Evolutionary conservation across 768 basidiomycete species (phyloP), one percentile per base, ranked within the genome.

Genomic region (Panaeolus cyanescens): DNA sequence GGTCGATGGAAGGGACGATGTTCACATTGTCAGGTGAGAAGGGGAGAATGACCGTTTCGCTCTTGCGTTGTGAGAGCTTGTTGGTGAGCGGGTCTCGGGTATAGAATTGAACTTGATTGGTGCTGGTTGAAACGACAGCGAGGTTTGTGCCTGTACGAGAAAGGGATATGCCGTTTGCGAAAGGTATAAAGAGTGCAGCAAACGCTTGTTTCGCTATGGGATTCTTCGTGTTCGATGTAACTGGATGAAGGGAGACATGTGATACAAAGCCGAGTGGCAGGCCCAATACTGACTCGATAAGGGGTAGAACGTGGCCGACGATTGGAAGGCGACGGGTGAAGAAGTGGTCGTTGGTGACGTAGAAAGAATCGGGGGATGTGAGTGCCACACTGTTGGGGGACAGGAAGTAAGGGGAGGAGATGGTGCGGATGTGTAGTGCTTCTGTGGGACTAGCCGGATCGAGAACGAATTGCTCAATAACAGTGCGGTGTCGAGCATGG

Each of bases 261-360:
- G 81, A 77, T 59, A 89, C 78, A 77, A 84, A 89, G 58, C 83
- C 71, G 7, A 89, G 68, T 0, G 90, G 90, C 1, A 90, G 75
- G 5, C 71, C 82, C 3, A 87, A 71, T 17, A 86, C 0, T 4
- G 84, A 79, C 68, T 92, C 91, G 57, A 82, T 40, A 33, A 86
- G 5, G 2, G 89, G 84, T 0, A 86, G 65, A 25, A 86, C 59
- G 39, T 74, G 72, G 8, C 85, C 85, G n/a, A 88, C 36, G 9
- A 72, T 67, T 0, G 86, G 85, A 19, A 86, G 74, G 13, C 90
- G 85, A 7, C 87, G 81, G 2, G 88, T 90, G 67, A 90, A 69
- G 33, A 83, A 72, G 66, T 92, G 91, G 69, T 92, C 91, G 68
- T 92, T 89, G 39, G 83, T 83, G 54, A 92, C 80, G 67, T 87